Evolutionary conservation across 805 yeast genomes (phyloP).

Genomic region (Dipodascus geniculatus): DNA sequence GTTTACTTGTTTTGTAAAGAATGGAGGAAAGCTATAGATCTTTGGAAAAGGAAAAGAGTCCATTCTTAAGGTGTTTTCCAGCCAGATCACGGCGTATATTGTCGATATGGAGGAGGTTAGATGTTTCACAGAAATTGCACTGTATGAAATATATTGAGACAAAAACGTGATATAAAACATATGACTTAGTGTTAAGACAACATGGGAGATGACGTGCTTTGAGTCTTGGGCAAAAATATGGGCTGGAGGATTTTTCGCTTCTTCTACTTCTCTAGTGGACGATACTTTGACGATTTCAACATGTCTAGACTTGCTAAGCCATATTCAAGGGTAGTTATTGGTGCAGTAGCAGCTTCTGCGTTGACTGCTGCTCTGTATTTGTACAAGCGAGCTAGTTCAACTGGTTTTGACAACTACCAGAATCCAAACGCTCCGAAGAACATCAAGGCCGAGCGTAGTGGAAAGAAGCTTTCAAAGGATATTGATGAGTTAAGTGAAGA

Average conservation of each 20-base stretch:
- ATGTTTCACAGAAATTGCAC: neutral
- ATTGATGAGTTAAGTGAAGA: neutral
- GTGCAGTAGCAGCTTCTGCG: neutral
- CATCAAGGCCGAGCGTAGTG: neutral
- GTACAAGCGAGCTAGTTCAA: neutral
- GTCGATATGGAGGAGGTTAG: too few species aligned
- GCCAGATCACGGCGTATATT: too few species aligned
- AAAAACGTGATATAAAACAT: too few species aligned
- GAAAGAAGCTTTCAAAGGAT: too few species aligned
- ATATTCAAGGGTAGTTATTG: neutral
- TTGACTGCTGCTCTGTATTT: neutral
- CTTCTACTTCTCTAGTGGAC: neutral
- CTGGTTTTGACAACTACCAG: neutral
- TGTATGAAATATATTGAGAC: too few species aligned
- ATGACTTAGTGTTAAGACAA: too few species aligned
- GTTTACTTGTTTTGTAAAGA: constrained; percentile 83
- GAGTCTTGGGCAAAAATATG: too few species aligned
- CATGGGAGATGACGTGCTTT: neutral
- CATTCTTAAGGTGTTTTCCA: too few species aligned
- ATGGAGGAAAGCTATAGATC: constrained; percentile 75
- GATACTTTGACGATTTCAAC: neutral
- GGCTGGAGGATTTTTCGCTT: too few species aligned
- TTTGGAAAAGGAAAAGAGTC: constrained; percentile 31
- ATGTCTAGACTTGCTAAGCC: neutral
- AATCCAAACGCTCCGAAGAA: neutral